Evolutionary conservation across 441 rosid species (phyloP), one percentile per base, ranked within the genome.

Genomic region (Aleurites moluccanus): DNA sequence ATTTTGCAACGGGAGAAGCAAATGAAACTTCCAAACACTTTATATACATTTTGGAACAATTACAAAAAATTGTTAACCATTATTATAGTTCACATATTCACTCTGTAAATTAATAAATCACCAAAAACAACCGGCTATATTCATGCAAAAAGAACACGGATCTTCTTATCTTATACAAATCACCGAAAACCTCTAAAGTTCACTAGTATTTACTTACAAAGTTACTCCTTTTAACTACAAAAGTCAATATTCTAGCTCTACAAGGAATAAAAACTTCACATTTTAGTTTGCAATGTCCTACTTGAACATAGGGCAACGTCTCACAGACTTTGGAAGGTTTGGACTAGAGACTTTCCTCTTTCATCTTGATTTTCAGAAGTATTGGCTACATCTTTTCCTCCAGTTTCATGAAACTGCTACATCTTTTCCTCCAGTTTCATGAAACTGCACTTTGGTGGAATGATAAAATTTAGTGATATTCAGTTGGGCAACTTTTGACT

Each of bases 391-490:
- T 78, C 85, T 69, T 72, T 77, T 81, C 8, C 40, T 38, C 8
- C 40, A 38, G 82, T 73, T 61, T 72, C 70, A 75, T 53, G 72
- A 59, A 52, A 44, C 13, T 80, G 80, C 60, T 63, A 28, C 49
- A 44, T 78, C 85, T 69, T 72, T 77, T 81, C 8, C 40, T 38
- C 8, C 40, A 38, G 82, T 73, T 61, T 72, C 70, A 75, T 53
- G 72, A 59, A 52, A 44, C 13, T 80, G 80, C 60, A 72, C 78
- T 83, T 91, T 93, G 73, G 86, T 71, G 61, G 92, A 87, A 14
- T 88, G 88, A 81, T 86, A 95, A 86, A 93, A 93, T 75, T 88
- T 89, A 1, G 89, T 92, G 15, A 95, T 86, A 42, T 83, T 91
- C 42, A 77, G 84, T 61, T 91, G 98, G 55, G 81, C 79, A 67